Conservation (phyloP, 2,329 filamentous ascomycete genomes). For the Microdochium nivale region DNA sequence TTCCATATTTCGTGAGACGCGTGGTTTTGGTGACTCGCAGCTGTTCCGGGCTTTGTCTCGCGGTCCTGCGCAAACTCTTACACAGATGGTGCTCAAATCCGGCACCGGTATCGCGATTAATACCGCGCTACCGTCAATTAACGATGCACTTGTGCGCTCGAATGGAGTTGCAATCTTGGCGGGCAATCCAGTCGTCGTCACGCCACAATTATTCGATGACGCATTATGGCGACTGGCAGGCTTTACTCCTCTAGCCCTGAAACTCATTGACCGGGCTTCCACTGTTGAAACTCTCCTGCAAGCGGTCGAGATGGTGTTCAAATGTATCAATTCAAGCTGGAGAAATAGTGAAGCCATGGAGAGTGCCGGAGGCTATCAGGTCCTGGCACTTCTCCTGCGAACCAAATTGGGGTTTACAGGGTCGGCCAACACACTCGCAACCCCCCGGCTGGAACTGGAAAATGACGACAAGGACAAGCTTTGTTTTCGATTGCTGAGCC, state of each 20-base stretch:
- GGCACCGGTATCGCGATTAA: slow-evolving; percentile 81
- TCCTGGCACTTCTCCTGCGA: slow-evolving; percentile 74
- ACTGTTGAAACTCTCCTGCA: slow-evolving; percentile 63
- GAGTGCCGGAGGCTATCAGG: slow-evolving; percentile 85
- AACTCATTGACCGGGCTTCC: slow-evolving; percentile 70
- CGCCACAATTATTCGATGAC: slow-evolving; percentile 82
- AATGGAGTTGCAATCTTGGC: slow-evolving; percentile 77
- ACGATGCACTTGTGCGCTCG: slow-evolving; percentile 74
- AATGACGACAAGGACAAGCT: slow-evolving; percentile 46
- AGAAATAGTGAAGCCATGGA: slow-evolving; percentile 98
- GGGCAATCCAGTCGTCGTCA: slow-evolving; percentile 71
- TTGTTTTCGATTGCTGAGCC: slow-evolving; percentile 58
- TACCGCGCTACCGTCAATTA: slow-evolving; percentile 75
- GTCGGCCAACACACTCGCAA: slow-evolving; percentile 13
- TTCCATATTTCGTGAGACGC: slow-evolving; percentile 73
- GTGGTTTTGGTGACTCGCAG: slow-evolving; percentile 68
- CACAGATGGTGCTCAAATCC: slow-evolving; percentile 61
- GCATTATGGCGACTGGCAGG: slow-evolving; percentile 90
- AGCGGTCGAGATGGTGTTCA: slow-evolving; percentile 75
- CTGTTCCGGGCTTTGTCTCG: slow-evolving; percentile 70
- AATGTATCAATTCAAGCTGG: slow-evolving; percentile 85
- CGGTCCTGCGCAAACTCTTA: slow-evolving; percentile 57
- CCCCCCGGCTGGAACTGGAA: slow-evolving; percentile 30
- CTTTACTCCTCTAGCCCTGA: slow-evolving; percentile 76
- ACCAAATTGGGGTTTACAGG: slow-evolving; percentile 62